phyloP scores from a whole-genome alignment of 345 rosid species.

The Lumnitzera littorea region DNA sequence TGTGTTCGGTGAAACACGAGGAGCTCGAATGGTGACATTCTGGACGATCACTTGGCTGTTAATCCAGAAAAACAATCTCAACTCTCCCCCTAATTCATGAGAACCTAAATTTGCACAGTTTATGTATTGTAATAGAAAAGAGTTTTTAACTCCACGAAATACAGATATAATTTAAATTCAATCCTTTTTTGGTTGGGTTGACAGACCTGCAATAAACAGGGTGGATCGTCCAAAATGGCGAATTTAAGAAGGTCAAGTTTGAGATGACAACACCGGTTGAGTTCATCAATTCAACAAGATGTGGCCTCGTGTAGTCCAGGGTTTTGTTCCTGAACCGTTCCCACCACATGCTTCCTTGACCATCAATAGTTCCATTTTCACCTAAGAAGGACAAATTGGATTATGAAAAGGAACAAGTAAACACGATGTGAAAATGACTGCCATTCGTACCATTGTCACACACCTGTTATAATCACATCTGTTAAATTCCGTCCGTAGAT shows the following conservation, averaged over 20 bases:
- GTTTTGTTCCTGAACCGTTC: constrained; percentile 57
- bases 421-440: background rate
- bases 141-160: constrained; percentile 13
- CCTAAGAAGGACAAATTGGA: constrained; percentile 34
- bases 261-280: constrained; percentile 72
- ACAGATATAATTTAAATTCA: constrained; percentile 6
- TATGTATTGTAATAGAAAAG: constrained; percentile 10
- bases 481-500: constrained; percentile 83
- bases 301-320: constrained; percentile 86
- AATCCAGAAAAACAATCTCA: constrained; percentile 39
- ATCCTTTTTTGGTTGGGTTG: background rate
- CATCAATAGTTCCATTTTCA: constrained; percentile 88
- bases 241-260: constrained; percentile 77
- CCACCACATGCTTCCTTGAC: constrained; percentile 97
- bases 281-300: constrained; percentile 92
- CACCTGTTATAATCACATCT: constrained; percentile 92
- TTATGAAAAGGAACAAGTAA: constrained; percentile 12
- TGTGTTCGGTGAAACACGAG: constrained; percentile 91
- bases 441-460: constrained; percentile 7
- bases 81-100: constrained; percentile 27
- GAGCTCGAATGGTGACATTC: constrained; percentile 86
- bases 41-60: constrained; percentile 78
- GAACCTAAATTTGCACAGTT: constrained; percentile 29
- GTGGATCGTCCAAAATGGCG: constrained; percentile 97
- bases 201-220: constrained; percentile 97